Evolutionary conservation across 495 filamentous ascomycete species (phyloP).

Genomic region (Neurospora tetrasperma): DNA sequence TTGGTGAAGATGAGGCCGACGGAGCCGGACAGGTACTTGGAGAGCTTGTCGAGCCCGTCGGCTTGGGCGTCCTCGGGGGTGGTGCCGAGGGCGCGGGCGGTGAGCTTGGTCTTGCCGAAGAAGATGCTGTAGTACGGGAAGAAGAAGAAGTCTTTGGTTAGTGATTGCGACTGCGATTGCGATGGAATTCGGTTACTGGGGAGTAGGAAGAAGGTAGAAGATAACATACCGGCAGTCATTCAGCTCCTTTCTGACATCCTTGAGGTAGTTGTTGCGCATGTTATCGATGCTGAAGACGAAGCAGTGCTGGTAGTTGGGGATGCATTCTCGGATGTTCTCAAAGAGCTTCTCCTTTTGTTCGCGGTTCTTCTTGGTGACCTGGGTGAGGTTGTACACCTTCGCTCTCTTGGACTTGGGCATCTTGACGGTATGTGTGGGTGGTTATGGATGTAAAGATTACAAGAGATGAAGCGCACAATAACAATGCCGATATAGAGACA

Average conservation of each 20-base stretch:
- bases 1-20: constrained; percentile 88
- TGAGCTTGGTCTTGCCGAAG: constrained; percentile 98
- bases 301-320: constrained; percentile 78
- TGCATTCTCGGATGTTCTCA: constrained; percentile 72
- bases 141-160: no score
- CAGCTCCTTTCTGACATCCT: constrained; percentile 78
- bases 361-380: constrained; percentile 80
- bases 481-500: background rate
- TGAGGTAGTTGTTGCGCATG: constrained; percentile 97
- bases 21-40: constrained; percentile 62
- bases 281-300: constrained; percentile 92
- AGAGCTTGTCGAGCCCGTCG: constrained; percentile 57
- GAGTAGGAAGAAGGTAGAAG: background rate
- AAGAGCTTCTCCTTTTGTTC: constrained; percentile 84
- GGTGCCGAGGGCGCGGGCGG: constrained; percentile 80
- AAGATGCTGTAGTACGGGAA: constrained; percentile 52
- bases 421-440: constrained; percentile 22
- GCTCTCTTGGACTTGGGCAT: constrained; percentile 97
- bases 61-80: constrained; percentile 66
- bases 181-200: background rate
- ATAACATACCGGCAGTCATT: constrained; percentile 64
- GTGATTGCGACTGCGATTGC: background rate
- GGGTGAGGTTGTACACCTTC: constrained; percentile 77
- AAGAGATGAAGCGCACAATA: background rate
- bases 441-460: background rate